Percentiles rank a stretch among this genome's conserved stretches.
Evolutionary conservation across 1,284 basidiomycete species (phyloP).

Genomic region (Neotropicomus parvogracilis): DNA sequence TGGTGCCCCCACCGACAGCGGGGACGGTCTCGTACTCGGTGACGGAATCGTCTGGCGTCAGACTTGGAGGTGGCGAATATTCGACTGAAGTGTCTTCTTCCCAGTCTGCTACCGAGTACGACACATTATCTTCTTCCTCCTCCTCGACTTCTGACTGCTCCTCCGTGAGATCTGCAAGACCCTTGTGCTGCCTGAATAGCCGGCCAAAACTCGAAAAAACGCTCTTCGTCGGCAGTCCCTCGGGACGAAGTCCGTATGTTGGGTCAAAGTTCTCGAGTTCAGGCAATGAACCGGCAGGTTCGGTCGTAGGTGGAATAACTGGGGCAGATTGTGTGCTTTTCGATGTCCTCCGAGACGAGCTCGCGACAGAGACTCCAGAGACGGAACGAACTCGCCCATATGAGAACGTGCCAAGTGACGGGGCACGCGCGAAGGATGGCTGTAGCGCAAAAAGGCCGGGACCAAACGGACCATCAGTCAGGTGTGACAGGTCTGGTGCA

Average conservation of each 20-base stretch:
- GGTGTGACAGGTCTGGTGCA: constrained; percentile 22
- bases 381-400: constrained; percentile 24
- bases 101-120: constrained; percentile 69
- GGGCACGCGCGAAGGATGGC: constrained; percentile 12
- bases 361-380: constrained; percentile 38
- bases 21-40: constrained; percentile 69
- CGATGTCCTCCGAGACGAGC: constrained; percentile 28
- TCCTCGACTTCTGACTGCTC: constrained; percentile 53
- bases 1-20: constrained; percentile 72
- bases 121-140: constrained; percentile 40
- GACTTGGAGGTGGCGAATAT: constrained; percentile 33
- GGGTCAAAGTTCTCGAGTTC: constrained; percentile 93
- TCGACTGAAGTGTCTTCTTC: constrained; percentile 50
- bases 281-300: constrained; percentile 50
- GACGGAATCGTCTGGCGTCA: constrained; percentile 30
- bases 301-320: constrained; percentile 28
- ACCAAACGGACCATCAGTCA: constrained; percentile 13
- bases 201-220: constrained; percentile 70
- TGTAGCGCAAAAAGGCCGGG: constrained; percentile 11
- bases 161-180: constrained; percentile 77
- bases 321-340: constrained; percentile 21
- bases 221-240: constrained; percentile 76
- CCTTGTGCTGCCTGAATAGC: constrained; percentile 64
- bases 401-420: constrained; percentile 21
- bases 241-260: constrained; percentile 94